A percentile compares a stretch with the other conserved stretches of the same genome.
Conservation (phyloP, 1,139 yeast genomes). For the Geotrichum candidum region DNA sequence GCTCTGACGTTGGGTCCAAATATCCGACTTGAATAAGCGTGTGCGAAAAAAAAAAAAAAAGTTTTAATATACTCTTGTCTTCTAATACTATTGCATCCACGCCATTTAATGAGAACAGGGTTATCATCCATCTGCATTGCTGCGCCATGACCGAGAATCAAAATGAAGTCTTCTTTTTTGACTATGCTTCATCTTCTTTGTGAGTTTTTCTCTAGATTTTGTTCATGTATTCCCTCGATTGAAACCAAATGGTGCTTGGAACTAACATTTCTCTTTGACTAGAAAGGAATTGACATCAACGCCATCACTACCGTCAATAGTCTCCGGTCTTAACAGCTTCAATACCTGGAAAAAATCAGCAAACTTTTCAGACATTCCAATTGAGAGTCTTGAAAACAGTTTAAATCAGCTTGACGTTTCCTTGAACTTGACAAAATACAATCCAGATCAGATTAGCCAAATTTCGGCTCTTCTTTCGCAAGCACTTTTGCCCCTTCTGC, state of each 20-base stretch:
- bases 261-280: neutral
- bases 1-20: neutral
- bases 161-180: constrained; percentile 11
- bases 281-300: constrained; percentile 3
- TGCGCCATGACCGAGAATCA: constrained; percentile 1
- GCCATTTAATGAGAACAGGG: neutral
- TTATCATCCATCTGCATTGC: neutral
- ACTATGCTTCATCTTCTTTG: constrained; percentile 8
- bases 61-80: neutral
- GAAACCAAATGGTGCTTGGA: neutral
- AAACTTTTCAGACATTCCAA: neutral
- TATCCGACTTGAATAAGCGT: neutral
- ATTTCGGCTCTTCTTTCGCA: constrained; percentile 14
- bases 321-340: neutral
- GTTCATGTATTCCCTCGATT: neutral
- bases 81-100: neutral
- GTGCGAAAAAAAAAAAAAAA: neutral
- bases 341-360: constrained; percentile 4
- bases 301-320: neutral
- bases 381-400: constrained; percentile 5
- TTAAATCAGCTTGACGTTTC: constrained; percentile 11
- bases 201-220: neutral
- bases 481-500: constrained; percentile 16
- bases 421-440: neutral
- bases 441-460: neutral